Conservation (phyloP, 192 early-diverging fungal genomes). For the Polychytrium aggregatum region DNA sequence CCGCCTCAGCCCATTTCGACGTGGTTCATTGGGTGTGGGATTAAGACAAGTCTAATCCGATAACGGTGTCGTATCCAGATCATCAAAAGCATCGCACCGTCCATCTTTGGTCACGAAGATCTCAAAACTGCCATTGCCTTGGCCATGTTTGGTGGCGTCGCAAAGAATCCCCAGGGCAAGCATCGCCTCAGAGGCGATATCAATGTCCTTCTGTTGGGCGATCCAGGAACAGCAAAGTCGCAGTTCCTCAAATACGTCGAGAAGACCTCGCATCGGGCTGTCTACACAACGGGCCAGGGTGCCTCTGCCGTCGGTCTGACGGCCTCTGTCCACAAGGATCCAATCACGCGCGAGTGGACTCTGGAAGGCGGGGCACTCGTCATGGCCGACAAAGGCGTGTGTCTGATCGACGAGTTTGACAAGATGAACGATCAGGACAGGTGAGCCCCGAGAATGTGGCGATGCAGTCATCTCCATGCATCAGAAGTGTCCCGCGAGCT, state of each 20-base stretch:
- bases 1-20: too few relatives aligned
- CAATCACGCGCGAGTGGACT: conserved; percentile 62
- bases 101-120: conserved; percentile 98
- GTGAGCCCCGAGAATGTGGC: conserved; percentile 14
- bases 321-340: conserved; percentile 59
- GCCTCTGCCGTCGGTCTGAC: conserved; percentile 61
- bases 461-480: neutral
- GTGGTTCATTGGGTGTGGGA: neutral
- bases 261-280: conserved; percentile 67
- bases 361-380: conserved; percentile 73
- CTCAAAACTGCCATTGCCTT: conserved; percentile 91
- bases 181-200: conserved; percentile 95
- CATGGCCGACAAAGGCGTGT: conserved; percentile 81
- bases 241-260: conserved; percentile 78
- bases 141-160: conserved; percentile 90
- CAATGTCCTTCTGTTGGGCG: conserved; percentile 84
- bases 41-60: neutral
- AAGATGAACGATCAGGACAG: conserved; percentile 75
- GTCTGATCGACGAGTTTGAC: conserved; percentile 87
- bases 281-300: conserved; percentile 68
- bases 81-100: conserved; percentile 89
- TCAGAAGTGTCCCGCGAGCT: neutral
- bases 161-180: conserved; percentile 90
- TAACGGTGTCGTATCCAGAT: conserved; percentile 37
- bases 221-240: conserved; percentile 79